These are phyloP conservation scores for Corylus americana DNA, from an alignment of 306 rosid genomes.

Conservation along the genomic window DNA sequence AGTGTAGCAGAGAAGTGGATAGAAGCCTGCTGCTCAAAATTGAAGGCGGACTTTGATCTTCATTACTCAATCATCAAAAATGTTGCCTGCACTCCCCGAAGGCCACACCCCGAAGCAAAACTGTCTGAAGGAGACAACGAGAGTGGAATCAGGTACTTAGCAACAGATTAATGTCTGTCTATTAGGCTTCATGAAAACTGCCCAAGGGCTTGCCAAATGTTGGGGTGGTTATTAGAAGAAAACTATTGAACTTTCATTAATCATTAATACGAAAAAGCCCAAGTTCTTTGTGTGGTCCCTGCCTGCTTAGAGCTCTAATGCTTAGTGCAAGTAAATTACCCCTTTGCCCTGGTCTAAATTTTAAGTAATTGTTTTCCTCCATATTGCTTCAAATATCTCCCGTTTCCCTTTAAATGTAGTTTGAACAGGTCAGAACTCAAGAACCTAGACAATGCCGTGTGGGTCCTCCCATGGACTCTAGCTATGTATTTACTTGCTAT, in stretches of 20 bases:
- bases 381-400: not conserved
- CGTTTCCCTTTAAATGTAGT: not conserved
- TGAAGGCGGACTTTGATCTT: slow-evolving; percentile 85
- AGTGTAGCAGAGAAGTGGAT: slow-evolving; percentile 97
- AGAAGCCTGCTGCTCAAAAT: slow-evolving; percentile 72
- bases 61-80: slow-evolving; percentile 63
- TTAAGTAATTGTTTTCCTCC: too few relatives aligned
- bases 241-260: not conserved
- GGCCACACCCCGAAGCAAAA: slow-evolving; percentile 39
- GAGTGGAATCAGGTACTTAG: slow-evolving; percentile 51
- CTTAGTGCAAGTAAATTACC: not conserved
- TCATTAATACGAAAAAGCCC: not conserved
- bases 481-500: not conserved
- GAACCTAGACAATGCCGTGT: not conserved
- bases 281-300: not conserved
- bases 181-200: not conserved
- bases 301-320: not conserved
- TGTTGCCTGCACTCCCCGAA: slow-evolving; percentile 52
- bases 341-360: not conserved
- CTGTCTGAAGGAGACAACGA: slow-evolving; percentile 40
- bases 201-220: not conserved
- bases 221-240: not conserved
- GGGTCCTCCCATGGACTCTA: slow-evolving; percentile 6
- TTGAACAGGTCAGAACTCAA: not conserved
- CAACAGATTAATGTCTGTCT: slow-evolving; percentile 39